These are phyloP conservation scores for Termitomyces bulborhizus DNA, from an alignment of 768 basidiomycete species.

Conservation along the genomic window DNA sequence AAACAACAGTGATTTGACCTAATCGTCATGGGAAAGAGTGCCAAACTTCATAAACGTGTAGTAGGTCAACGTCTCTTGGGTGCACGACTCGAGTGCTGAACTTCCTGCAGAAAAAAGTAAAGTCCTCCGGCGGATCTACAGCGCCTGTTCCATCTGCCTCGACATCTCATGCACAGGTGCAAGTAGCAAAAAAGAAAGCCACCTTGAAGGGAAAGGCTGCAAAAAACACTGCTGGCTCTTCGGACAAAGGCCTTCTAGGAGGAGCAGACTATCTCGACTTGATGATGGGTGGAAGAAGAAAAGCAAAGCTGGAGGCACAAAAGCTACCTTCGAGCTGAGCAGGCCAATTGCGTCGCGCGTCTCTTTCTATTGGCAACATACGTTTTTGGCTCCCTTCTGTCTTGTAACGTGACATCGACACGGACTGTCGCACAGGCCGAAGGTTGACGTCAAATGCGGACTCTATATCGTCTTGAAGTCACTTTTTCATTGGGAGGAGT, in stretches of 20 bases:
- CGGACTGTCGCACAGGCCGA: not conserved
- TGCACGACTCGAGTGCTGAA: conserved; percentile 1
- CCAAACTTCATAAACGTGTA: conserved; percentile 58
- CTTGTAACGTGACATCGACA: not conserved
- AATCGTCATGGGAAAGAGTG: conserved; percentile 53
- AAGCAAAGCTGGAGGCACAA: conserved; percentile 57
- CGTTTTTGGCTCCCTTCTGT: not conserved
- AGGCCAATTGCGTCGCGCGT: not conserved
- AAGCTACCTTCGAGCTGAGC: conserved; percentile 39
- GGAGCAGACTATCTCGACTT: conserved; percentile 74
- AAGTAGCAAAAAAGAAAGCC: conserved; percentile 44
- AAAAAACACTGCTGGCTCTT: conserved; percentile 16
- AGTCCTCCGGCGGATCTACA: conserved; percentile 20
- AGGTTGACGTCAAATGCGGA: not conserved
- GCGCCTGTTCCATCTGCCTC: conserved; percentile 11
- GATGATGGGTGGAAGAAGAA: conserved; percentile 65
- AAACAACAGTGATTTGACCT: too few species aligned
- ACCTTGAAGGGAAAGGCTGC: conserved; percentile 37
- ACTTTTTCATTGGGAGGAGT: not conserved
- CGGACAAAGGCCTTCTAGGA: conserved; percentile 46
- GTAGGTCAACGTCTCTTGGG: conserved; percentile 25
- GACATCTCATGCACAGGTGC: conserved; percentile 28
- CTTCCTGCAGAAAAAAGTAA: conserved; percentile 30
- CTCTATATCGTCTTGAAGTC: not conserved
- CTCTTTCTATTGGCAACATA: not conserved